Conservation (phyloP, 805 yeast species). For the Yarrowia sp. region DNA sequence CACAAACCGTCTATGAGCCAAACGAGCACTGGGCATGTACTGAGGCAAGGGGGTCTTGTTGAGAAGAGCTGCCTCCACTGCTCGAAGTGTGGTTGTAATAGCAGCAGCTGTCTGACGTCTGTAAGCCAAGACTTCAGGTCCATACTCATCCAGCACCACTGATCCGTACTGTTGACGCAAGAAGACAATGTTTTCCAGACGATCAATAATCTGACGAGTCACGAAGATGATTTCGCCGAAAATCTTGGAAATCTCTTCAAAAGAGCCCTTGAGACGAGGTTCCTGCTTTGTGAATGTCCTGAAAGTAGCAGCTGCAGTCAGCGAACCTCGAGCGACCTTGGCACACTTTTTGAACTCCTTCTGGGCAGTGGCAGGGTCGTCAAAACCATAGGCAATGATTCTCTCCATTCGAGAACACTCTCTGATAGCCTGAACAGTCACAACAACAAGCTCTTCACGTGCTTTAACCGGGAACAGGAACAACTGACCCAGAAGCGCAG, state of each 20-base stretch:
- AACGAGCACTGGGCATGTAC: constrained; percentile 58
- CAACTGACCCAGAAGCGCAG: constrained; percentile 57
- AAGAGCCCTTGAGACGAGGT: constrained; percentile 58
- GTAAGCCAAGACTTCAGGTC: constrained; percentile 53
- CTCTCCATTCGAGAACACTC: constrained; percentile 53
- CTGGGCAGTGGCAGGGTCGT: constrained; percentile 49
- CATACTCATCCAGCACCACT: constrained; percentile 56
- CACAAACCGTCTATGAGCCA: constrained; percentile 57
- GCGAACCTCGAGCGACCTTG: constrained; percentile 52
- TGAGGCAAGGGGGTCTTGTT: constrained; percentile 60
- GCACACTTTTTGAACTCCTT: constrained; percentile 50
- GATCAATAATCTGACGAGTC: constrained; percentile 56
- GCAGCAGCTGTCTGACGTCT: constrained; percentile 57
- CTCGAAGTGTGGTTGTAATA: constrained; percentile 52
- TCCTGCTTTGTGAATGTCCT: constrained; percentile 49
- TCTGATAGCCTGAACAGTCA: constrained; percentile 54
- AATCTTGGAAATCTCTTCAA: constrained; percentile 52
- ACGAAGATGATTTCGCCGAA: constrained; percentile 57
- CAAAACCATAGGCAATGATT: constrained; percentile 54
- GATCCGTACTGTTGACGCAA: constrained; percentile 56
- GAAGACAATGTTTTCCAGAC: constrained; percentile 56
- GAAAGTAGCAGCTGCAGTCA: constrained; percentile 54
- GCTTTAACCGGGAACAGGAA: constrained; percentile 58
- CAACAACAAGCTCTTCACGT: constrained; percentile 55
- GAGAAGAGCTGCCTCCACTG: constrained; percentile 55